A percentile compares a stretch with the other conserved stretches of the same genome.
phyloP scores from a whole-genome alignment of 352 stramenopile species.

The Phytophthora sp. region DNA sequence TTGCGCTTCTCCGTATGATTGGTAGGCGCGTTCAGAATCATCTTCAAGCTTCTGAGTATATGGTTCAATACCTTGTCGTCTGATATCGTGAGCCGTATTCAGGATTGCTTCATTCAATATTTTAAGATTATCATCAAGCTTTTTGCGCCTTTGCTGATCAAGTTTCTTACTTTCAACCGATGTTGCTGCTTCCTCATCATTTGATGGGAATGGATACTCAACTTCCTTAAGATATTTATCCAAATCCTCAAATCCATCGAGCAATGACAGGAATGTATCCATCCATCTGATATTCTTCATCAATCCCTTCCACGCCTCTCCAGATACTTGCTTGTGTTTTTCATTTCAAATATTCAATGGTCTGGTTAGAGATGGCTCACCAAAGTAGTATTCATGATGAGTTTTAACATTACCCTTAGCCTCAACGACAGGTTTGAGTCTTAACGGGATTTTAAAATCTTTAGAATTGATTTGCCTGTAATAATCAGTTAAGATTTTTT shows the following conservation, averaged over 20 bases:
- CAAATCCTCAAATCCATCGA: constrained; percentile 9
- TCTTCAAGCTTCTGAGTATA: constrained; percentile 5
- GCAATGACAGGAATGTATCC: constrained; percentile 12
- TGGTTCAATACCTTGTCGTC: background rate
- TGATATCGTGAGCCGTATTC: background rate
- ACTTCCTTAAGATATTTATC: no score
- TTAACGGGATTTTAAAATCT: constrained; percentile 9
- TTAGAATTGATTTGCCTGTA: constrained; percentile 20
- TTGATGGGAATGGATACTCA: no score
- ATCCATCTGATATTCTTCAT: constrained; percentile 14
- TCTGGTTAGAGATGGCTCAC: background rate
- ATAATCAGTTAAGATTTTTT: constrained; percentile 22
- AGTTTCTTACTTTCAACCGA: no score
- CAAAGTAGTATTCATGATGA: constrained; percentile 13
- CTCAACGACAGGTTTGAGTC: constrained; percentile 7
- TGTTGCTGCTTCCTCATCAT: no score
- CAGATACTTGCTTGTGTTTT: constrained; percentile 14
- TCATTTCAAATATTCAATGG: constrained; percentile 18
- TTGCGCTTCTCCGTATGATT: constrained; percentile 12
- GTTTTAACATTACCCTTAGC: constrained; percentile 17
- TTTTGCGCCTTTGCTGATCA: constrained; percentile 12
- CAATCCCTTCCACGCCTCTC: constrained; percentile 3
- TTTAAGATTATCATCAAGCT: constrained; percentile 14
- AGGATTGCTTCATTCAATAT: background rate
- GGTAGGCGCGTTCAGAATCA: constrained; percentile 10